These are phyloP conservation scores for Marasmius sp. DNA, from an alignment of 1,284 basidiomycete genomes.

Conservation along the genomic window DNA sequence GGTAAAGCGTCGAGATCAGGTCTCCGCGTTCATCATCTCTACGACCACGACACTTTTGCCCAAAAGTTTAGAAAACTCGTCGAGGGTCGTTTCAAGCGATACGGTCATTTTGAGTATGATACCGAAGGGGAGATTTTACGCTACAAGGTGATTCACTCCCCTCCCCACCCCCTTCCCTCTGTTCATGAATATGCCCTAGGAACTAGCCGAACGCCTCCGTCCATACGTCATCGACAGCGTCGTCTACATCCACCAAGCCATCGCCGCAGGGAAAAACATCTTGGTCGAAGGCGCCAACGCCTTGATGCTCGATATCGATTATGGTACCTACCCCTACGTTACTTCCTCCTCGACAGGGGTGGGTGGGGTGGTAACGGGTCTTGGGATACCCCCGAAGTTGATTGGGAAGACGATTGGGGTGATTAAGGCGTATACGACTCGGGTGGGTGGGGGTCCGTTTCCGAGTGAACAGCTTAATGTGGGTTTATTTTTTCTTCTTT, in stretches of 20 bases:
- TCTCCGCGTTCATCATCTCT: conserved; percentile 94
- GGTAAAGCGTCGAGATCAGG: conserved; percentile 97
- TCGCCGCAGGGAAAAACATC: conserved; percentile 75
- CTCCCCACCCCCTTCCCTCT: neutral
- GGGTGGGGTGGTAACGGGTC: conserved; percentile 94
- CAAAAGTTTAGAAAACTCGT: conserved; percentile 94
- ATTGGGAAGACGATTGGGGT: conserved; percentile 91
- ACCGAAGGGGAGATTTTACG: conserved; percentile 94
- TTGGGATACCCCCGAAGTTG: conserved; percentile 89
- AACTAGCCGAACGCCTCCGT: conserved; percentile 80
- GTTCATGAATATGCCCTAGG: too few relatives aligned
- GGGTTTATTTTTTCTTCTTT: conserved; percentile 25
- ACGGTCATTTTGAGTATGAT: conserved; percentile 98
- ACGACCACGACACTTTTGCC: conserved; percentile 86
- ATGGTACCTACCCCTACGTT: conserved; percentile 97
- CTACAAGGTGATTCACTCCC: conserved; percentile 82
- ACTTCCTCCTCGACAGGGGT: conserved; percentile 93
- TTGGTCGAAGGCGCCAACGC: conserved; percentile 98
- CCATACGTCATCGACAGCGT: conserved; percentile 92
- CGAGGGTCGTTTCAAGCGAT: conserved; percentile 97
- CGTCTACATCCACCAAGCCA: conserved; percentile 80
- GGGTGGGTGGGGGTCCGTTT: conserved; percentile 97
- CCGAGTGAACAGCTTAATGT: conserved; percentile 94
- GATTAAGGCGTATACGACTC: conserved; percentile 96
- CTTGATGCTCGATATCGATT: conserved; percentile 97